phyloP scores from a whole-genome alignment of 192 early-diverging fungal species.

The Physocladia obscura region DNA sequence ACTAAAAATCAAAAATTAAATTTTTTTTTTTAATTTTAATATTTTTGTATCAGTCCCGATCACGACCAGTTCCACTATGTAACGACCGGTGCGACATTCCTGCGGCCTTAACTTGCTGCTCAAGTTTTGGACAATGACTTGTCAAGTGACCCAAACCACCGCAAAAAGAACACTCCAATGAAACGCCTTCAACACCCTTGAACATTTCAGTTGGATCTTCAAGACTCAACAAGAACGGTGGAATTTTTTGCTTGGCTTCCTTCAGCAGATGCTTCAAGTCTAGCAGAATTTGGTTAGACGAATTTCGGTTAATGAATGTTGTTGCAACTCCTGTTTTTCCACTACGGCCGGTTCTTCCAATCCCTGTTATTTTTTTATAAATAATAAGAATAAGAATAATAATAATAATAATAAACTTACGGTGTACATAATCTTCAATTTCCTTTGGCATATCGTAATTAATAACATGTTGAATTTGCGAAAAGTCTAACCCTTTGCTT shows the following conservation, averaged over 20 bases:
- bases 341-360: slow-evolving; percentile 94
- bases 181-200: slow-evolving; percentile 56
- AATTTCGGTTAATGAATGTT: slow-evolving; percentile 90
- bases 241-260: slow-evolving; percentile 92
- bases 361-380: slow-evolving; percentile 69
- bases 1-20: too few relatives aligned
- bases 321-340: slow-evolving; percentile 96
- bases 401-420: slow-evolving; percentile 36
- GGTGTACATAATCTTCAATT: slow-evolving; percentile 89
- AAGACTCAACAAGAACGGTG: slow-evolving; percentile 78
- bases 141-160: slow-evolving; percentile 93
- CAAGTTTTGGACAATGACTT: slow-evolving; percentile 70
- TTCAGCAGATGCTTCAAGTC: slow-evolving; percentile 90
- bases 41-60: not conserved
- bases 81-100: slow-evolving; percentile 19
- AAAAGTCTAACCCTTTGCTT: slow-evolving; percentile 93
- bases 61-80: slow-evolving; percentile 20
- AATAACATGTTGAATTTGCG: slow-evolving; percentile 95
- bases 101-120: slow-evolving; percentile 41
- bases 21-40: not conserved
- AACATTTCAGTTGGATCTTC: slow-evolving; percentile 89
- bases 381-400: slow-evolving; percentile 7
- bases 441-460: slow-evolving; percentile 99
- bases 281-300: slow-evolving; percentile 88
- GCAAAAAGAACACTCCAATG: slow-evolving; percentile 83